Evolutionary conservation across 257 asterid species (phyloP).

Genomic region (Nicotiana otophora): DNA sequence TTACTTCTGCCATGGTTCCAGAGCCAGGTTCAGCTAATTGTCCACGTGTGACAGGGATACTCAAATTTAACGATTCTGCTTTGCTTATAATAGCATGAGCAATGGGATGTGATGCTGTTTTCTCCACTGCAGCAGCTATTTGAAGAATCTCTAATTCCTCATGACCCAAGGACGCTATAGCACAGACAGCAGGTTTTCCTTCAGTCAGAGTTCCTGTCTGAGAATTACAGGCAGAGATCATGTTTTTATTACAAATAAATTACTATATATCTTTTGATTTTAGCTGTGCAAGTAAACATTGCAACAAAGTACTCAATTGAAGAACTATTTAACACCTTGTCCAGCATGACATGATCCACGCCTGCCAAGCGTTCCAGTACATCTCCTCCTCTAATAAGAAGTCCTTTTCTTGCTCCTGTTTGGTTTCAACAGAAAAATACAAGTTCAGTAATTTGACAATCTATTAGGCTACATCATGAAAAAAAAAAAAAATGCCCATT

Average conservation of each 20-base stretch:
- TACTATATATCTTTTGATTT: background rate
- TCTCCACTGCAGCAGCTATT: slow-evolving; percentile 95
- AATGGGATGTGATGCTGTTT: slow-evolving; percentile 95
- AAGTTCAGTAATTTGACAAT: background rate
- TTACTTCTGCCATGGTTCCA: slow-evolving; percentile 94
- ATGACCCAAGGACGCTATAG: slow-evolving; percentile 49
- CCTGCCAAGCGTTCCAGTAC: slow-evolving; percentile 88
- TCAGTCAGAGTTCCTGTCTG: slow-evolving; percentile 98
- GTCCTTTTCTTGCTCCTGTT: slow-evolving; percentile 92
- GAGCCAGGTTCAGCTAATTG: slow-evolving; percentile 92
- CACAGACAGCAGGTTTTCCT: slow-evolving; percentile 87
- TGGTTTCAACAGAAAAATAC: slow-evolving; percentile 3
- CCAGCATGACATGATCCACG: slow-evolving; percentile 66
- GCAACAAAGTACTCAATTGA: background rate
- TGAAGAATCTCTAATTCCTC: slow-evolving; percentile 68
- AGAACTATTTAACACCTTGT: slow-evolving; percentile 48
- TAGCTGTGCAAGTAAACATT: background rate
- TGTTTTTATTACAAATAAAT: background rate
- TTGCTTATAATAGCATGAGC: slow-evolving; percentile 76
- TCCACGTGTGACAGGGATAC: slow-evolving; percentile 61
- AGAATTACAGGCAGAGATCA: slow-evolving; percentile 12
- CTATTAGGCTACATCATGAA: background rate
- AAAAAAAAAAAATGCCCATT: background rate
- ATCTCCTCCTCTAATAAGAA: slow-evolving; percentile 95
- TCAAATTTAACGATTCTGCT: slow-evolving; percentile 67